Conservation (phyloP, 2,329 filamentous ascomycete genomes). For the Talaromyces sp. region DNA sequence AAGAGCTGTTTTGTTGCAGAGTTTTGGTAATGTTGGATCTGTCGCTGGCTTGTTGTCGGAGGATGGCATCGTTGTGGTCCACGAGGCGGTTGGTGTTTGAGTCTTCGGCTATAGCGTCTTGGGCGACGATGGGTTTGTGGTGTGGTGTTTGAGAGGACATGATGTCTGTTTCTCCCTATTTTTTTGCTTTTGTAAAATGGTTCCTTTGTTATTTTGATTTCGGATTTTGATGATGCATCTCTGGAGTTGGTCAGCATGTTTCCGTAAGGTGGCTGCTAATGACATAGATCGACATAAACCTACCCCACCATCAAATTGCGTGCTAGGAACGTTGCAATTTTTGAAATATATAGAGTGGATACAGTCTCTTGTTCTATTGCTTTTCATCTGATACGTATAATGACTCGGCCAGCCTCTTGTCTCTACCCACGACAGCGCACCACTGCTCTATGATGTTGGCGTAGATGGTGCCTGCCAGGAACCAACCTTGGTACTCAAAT, state of each 20-base stretch:
- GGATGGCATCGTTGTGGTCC: constrained; percentile 21
- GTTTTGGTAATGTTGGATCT: background rate
- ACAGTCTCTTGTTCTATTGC: background rate
- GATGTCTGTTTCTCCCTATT: background rate
- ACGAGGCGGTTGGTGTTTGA: background rate
- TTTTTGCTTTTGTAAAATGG: background rate
- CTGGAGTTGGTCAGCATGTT: background rate
- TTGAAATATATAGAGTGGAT: background rate
- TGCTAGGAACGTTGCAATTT: background rate
- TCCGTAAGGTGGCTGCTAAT: background rate
- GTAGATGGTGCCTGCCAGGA: background rate
- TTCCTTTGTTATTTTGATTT: background rate
- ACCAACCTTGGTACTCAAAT: no score
- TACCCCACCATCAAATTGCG: background rate
- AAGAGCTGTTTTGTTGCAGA: background rate
- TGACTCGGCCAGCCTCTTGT: background rate
- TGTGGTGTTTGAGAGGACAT: background rate
- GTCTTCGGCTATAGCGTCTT: constrained; percentile 8
- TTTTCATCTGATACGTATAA: background rate
- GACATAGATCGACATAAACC: background rate
- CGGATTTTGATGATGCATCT: background rate
- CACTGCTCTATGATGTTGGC: background rate
- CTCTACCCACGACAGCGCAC: background rate
- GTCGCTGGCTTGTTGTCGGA: constrained; percentile 13
- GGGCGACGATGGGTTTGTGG: constrained; percentile 4